phyloP scores from a whole-genome alignment of 1,284 basidiomycete species.

The Rhodotorula mucilaginosa region DNA sequence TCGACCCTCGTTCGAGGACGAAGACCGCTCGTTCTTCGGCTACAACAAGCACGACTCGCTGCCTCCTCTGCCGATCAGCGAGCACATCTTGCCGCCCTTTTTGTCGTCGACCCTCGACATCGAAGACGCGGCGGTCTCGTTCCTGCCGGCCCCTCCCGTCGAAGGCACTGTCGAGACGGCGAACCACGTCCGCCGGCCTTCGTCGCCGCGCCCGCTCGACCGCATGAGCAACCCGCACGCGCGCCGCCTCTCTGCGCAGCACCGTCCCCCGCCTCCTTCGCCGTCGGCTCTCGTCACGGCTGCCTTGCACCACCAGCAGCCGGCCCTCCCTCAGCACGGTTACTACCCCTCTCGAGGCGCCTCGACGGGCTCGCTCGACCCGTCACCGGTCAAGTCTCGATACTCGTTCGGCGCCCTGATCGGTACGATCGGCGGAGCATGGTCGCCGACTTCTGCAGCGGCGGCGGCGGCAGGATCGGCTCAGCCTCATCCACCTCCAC shows the following conservation, averaged over 20 bases:
- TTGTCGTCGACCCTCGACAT: conserved; percentile 36
- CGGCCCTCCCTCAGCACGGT: conserved; percentile 1
- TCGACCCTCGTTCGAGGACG: conserved; percentile 34
- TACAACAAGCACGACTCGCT: conserved; percentile 41
- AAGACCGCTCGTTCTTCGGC: conserved; percentile 39
- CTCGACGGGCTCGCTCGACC: conserved; percentile 2
- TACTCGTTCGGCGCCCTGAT: conserved; percentile 34
- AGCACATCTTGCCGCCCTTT: conserved; percentile 35
- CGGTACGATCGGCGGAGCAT: conserved; percentile 32
- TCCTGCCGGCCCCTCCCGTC: conserved; percentile 10
- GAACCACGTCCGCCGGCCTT: conserved; percentile 36
- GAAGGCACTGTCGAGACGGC: conserved; percentile 17
- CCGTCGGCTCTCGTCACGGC: conserved; percentile 30
- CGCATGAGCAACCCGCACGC: conserved; percentile 29
- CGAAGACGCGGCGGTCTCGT: conserved; percentile 32
- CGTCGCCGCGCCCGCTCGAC: conserved; percentile 37
- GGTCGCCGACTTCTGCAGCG: conserved; percentile 22
- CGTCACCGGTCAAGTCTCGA: conserved; percentile 23
- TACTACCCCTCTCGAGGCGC: neutral
- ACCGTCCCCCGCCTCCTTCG: conserved; percentile 29
- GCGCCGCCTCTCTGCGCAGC: conserved; percentile 35
- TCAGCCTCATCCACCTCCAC: neutral
- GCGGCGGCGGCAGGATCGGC: neutral
- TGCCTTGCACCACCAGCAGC: conserved; percentile 15
- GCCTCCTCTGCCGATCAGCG: conserved; percentile 35